phyloP scores from a whole-genome alignment of 2,329 filamentous ascomycete species.

The Trichoderma koningii region DNA sequence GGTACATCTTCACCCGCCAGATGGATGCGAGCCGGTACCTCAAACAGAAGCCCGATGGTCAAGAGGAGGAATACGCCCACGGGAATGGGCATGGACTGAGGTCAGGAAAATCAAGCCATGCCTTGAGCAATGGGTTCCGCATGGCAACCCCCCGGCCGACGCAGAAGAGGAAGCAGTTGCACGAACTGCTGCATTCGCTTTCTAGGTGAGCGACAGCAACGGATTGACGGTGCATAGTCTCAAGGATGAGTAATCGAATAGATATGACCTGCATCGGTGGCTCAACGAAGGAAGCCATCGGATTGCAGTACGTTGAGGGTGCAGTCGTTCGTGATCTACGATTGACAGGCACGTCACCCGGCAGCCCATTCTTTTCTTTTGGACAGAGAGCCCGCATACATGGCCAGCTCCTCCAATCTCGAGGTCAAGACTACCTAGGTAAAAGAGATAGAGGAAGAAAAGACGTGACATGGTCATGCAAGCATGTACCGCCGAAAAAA shows the following conservation, averaged over 20 bases:
- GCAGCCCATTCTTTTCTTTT: too few species aligned
- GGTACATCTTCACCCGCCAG: slow-evolving; percentile 41
- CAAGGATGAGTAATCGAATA: not conserved
- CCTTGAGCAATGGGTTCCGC: slow-evolving; percentile 19
- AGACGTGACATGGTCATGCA: not conserved
- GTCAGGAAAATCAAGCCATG: not conserved
- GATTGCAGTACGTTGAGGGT: too few species aligned
- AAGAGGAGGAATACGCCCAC: not conserved
- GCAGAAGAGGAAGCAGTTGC: slow-evolving; percentile 41
- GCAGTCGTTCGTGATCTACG: too few species aligned
- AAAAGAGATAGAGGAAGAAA: not conserved
- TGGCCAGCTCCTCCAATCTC: not conserved
- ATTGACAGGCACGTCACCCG: too few species aligned
- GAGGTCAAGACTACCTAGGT: not conserved
- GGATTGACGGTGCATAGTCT: not conserved
- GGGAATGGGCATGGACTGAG: not conserved
- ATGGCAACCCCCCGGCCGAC: slow-evolving; percentile 33
- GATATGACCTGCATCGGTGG: not conserved
- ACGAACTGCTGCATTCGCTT: slow-evolving; percentile 41
- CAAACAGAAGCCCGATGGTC: not conserved
- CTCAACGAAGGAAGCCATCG: not conserved
- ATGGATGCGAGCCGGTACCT: slow-evolving; percentile 8
- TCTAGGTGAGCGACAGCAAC: slow-evolving; percentile 25
- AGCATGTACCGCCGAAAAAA: slow-evolving; percentile 41
- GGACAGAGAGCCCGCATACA: not conserved